Conservation (phyloP, 306 rosid genomes). For the Citrullus mucosospermus region DNA sequence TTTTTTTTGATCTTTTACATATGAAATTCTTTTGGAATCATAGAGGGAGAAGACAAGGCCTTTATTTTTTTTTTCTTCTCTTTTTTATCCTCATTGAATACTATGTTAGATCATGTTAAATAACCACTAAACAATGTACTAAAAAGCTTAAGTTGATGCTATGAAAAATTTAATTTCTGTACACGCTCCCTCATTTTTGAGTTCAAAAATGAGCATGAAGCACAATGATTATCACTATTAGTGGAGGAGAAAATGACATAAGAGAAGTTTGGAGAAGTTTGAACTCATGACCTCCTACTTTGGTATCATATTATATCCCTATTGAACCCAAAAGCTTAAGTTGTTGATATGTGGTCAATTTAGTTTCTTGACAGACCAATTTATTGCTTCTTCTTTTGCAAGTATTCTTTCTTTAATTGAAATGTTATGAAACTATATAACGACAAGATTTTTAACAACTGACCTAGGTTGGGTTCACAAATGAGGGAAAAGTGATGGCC, state of each 20-base stretch:
- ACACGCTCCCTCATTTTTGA: background rate
- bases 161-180: background rate
- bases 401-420: background rate
- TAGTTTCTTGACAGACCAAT: background rate
- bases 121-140: background rate
- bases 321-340: background rate
- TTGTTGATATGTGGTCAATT: background rate
- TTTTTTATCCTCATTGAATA: background rate
- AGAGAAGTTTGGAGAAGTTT: background rate
- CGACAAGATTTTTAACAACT: conserved; percentile 9
- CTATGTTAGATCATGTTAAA: background rate
- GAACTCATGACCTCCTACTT: background rate
- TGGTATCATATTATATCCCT: background rate
- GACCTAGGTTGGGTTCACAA: conserved; percentile 79
- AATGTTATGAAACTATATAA: background rate
- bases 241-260: background rate
- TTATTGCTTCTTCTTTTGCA: background rate
- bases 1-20: no score
- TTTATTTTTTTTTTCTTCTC: no score
- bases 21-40: background rate
- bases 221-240: background rate
- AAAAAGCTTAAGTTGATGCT: background rate
- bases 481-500: conserved; percentile 78
- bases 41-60: background rate
- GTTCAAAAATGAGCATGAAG: background rate